Base-by-base conservation (phyloP, 2,329 filamentous ascomycete species). In the Aspergillus sp. region DNA sequence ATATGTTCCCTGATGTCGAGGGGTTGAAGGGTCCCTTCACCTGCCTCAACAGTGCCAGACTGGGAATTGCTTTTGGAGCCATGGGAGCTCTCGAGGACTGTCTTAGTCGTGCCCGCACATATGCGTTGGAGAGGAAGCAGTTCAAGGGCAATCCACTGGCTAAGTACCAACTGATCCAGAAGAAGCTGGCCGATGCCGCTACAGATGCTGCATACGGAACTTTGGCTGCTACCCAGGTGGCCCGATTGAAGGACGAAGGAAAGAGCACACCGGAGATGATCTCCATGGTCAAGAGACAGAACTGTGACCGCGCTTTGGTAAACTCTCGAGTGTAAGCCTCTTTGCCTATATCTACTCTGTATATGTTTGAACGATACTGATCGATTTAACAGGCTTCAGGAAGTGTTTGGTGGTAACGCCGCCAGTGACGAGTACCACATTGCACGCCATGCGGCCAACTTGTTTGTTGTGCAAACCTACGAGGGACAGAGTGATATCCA, bases 401-500 rank as follows among this genome's bases (percentile, higher is more conserved):
- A 98, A 72, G 81, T 98, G 19, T 96, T 98, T 71, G 93, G 93
- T 45, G 93, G 93, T 28, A 98, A 98, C 62, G 93, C 93, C n/a
- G 89, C 93, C 39, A 95, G 90, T 61, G 93, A 98, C 59, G 93
- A 98, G 71, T 98, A 97, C 62, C 83, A 83, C 49, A 96, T 98
- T 60, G 93, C 89, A 11, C 82, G 93, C 51, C 93, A 97, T 72
- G 93, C 96, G 46, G 85, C 91, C 44, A 98, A 98, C 66, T 68
- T 98, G 51, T 98, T 94, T 67, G 93, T 98, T 42, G 94, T 91
- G 43, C 91, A 97, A 72, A 97, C 91, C 2, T 98, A 98, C 58
- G 93, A 98, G 71, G 93, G 93, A 19, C 93, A 97, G 71, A 96
- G 90, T 62, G 93, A 97, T 69, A 97, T 97, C 64, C 93, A 97